These are phyloP conservation scores for Ciborinia camelliae DNA, from an alignment of 2,329 filamentous ascomycete species.

Conservation along the genomic window DNA sequence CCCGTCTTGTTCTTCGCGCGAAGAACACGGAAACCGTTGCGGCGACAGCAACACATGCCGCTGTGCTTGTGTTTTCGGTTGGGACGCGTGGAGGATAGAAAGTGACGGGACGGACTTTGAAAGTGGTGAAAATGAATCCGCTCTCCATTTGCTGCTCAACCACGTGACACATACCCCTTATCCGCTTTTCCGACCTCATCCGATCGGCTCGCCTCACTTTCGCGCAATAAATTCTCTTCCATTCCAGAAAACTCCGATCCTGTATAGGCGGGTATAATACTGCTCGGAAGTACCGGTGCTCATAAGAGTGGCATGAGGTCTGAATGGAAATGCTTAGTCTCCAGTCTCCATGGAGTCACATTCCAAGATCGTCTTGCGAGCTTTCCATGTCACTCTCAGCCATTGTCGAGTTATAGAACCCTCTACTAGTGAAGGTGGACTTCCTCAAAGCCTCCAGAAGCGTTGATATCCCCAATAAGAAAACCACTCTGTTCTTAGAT, in stretches of 20 bases:
- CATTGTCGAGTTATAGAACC: not conserved
- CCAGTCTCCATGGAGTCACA: too few species aligned
- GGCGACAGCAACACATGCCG: not conserved
- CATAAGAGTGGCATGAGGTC: not conserved
- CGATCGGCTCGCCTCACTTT: not conserved
- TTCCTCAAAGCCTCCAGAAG: not conserved
- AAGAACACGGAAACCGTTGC: not conserved
- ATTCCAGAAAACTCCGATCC: not conserved
- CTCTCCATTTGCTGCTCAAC: not conserved
- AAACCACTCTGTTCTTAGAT: constrained; percentile 50
- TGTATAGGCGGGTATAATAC: not conserved
- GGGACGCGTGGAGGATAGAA: not conserved
- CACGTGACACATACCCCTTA: not conserved
- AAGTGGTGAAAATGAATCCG: not conserved
- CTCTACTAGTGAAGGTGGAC: not conserved
- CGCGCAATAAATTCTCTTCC: not conserved
- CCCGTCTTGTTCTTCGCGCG: not conserved
- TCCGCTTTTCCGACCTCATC: not conserved
- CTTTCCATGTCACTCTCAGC: too few species aligned
- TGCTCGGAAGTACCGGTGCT: not conserved
- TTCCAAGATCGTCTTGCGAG: not conserved
- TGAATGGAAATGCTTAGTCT: not conserved
- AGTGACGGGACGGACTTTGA: not conserved
- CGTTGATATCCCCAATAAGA: not conserved
- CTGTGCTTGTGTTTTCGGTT: not conserved